Evolutionary conservation across 1,284 basidiomycete species (phyloP).

Genomic region (Ustilago sp.): DNA sequence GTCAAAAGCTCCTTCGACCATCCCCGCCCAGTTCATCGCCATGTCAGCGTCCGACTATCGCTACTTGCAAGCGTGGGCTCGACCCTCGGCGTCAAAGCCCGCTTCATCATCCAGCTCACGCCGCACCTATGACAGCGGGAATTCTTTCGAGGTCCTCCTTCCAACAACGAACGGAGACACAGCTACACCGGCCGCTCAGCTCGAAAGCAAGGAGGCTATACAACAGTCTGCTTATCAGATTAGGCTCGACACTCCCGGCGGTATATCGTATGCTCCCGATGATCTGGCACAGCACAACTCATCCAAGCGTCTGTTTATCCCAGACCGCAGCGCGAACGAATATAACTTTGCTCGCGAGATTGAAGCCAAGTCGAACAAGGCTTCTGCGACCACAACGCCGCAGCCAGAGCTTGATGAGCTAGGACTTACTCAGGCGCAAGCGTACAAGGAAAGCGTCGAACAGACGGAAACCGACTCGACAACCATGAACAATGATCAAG

Average conservation of each 20-base stretch:
- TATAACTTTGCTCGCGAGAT: constrained; percentile 59
- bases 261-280: constrained; percentile 65
- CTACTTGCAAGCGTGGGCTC: constrained; percentile 56
- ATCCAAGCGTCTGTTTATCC: constrained; percentile 61
- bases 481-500: neutral
- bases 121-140: constrained; percentile 22
- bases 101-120: constrained; percentile 11
- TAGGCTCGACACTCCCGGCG: constrained; percentile 64
- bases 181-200: constrained; percentile 11
- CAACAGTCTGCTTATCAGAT: constrained; percentile 49
- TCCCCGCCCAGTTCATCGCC: neutral
- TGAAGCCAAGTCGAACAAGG: neutral
- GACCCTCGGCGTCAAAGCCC: constrained; percentile 32
- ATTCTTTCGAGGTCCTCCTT: constrained; percentile 37
- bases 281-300: constrained; percentile 58
- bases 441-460: constrained; percentile 41
- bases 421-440: constrained; percentile 37
- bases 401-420: constrained; percentile 21
- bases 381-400: neutral
- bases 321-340: constrained; percentile 30
- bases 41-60: constrained; percentile 55
- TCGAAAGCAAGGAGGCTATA: constrained; percentile 13
- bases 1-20: neutral
- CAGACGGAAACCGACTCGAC: neutral
- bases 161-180: constrained; percentile 35